Evolutionary conservation across 805 yeast genomes (phyloP).

Genomic region (Candida michaelii): DNA sequence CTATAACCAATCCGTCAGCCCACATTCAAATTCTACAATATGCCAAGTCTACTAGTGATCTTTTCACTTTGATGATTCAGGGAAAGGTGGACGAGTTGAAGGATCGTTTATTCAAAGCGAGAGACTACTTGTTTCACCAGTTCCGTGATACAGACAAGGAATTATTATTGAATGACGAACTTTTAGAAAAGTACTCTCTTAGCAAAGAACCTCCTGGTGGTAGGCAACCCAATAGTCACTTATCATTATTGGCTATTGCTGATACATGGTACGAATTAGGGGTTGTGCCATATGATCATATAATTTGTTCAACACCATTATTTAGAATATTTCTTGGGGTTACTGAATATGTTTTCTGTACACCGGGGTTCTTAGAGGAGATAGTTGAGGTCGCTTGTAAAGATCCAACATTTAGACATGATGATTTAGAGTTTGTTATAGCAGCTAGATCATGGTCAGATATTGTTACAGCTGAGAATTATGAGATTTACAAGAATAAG

Average conservation of each 20-base stretch:
- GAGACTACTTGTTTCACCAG: slow-evolving; percentile 72
- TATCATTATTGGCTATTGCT: slow-evolving; percentile 84
- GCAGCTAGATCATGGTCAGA: slow-evolving; percentile 91
- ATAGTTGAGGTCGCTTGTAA: slow-evolving; percentile 70
- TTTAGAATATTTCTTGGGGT: slow-evolving; percentile 94
- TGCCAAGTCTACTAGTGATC: slow-evolving; percentile 77
- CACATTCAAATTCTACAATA: slow-evolving; percentile 89
- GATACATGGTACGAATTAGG: slow-evolving; percentile 88
- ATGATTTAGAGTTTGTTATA: slow-evolving; percentile 87
- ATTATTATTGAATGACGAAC: slow-evolving; percentile 70
- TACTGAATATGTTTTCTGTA: slow-evolving; percentile 84
- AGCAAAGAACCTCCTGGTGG: slow-evolving; percentile 68
- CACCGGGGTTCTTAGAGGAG: slow-evolving; percentile 78
- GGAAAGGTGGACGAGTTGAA: slow-evolving; percentile 58
- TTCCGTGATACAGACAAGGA: slow-evolving; percentile 48
- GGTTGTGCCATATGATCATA: slow-evolving; percentile 93
- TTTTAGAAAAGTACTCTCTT: slow-evolving; percentile 78
- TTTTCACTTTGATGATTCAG: slow-evolving; percentile 80
- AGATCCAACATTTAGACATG: slow-evolving; percentile 72
- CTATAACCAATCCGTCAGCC: slow-evolving; percentile 93
- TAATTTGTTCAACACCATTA: slow-evolving; percentile 90
- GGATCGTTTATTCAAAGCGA: slow-evolving; percentile 63
- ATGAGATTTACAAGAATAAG: slow-evolving; percentile 63
- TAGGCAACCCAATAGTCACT: slow-evolving; percentile 80
- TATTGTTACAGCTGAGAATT: slow-evolving; percentile 74